Conservation (phyloP, 495 filamentous ascomycete genomes). For the Annulohypoxylon nitens region DNA sequence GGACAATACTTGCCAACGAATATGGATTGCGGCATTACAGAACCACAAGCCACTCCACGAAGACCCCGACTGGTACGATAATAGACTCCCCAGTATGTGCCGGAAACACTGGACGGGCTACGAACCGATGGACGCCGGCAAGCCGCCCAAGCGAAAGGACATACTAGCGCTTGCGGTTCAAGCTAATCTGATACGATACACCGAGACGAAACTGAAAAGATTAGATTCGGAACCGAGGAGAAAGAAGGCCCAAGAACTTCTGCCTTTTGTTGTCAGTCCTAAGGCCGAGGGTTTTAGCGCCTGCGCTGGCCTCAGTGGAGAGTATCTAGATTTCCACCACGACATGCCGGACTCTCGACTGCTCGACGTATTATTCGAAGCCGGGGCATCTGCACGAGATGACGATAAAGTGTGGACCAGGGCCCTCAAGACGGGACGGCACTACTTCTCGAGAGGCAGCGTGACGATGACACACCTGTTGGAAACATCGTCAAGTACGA, state of each 20-base stretch:
- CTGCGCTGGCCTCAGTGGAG: constrained; percentile 48
- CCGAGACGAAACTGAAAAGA: constrained; percentile 33
- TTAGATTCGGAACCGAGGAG: constrained; percentile 30
- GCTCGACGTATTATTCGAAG: constrained; percentile 45
- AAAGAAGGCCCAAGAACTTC: constrained; percentile 50
- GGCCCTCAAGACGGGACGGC: constrained; percentile 47
- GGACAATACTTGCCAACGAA: constrained; percentile 45
- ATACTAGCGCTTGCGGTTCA: constrained; percentile 50
- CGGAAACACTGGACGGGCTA: constrained; percentile 50
- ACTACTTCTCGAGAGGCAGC: constrained; percentile 52
- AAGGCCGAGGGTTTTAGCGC: constrained; percentile 51
- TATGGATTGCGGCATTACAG: constrained; percentile 47
- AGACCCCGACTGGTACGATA: constrained; percentile 51
- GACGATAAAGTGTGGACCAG: constrained; percentile 43
- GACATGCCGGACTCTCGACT: constrained; percentile 52
- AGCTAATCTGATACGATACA: constrained; percentile 50
- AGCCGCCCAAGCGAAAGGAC: constrained; percentile 51
- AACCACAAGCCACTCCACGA: constrained; percentile 51
- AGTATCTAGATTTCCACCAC: constrained; percentile 53
- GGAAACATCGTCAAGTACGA: constrained; percentile 47
- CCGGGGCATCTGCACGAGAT: constrained; percentile 37
- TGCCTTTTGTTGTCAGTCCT: constrained; percentile 47
- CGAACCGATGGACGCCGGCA: constrained; percentile 54
- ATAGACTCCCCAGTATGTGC: constrained; percentile 38
- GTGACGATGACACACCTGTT: constrained; percentile 51